Base-by-base conservation (phyloP, 2,329 filamentous ascomycete species). In the Fusarium pseudonygamai region DNA sequence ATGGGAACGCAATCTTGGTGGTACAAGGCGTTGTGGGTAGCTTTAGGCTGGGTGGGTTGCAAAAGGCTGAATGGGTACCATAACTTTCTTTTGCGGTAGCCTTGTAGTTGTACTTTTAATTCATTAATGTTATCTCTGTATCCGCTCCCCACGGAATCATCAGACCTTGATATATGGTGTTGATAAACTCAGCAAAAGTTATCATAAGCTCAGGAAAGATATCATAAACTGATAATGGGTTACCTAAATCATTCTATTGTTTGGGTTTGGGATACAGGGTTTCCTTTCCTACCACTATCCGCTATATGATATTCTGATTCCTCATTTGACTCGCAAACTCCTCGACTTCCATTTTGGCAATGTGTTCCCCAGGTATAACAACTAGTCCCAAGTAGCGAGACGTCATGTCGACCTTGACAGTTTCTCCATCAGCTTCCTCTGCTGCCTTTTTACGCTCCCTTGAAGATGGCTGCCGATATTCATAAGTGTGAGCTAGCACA, bases 361-460 rank as follows among this genome's bases (percentile, higher is more conserved):
- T 93, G 80, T 97, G 90, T 75, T 93, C 86, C 1, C 96, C 95
- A 0, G 96, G 96, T 8, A 99, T 90, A 30, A 98, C 95, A 6
- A 99, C 91, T 32, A 98, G 84, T 0, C 96, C 96, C 28, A 99
- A 89, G 79, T 94, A 97, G 60, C 96, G 90, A 75, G 93, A 95
- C 32, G 90, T 92, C 91, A 97, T 93, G 76, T 94, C 89, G 60
- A 93, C 83, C 71, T 87, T 89, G 63, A 92, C 79, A 20, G 82
- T 85, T 28, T 81, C 82, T 6, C 84, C 83, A 6, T 77, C 77
- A 20, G 78, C 78, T n/a, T 78, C 74, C 52, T 74, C 73, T 24
- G 80, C 79, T 22, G 82, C 80, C 61, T 84, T 83, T 15, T 82
- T 80, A 7, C 83, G 76, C 60, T 86, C 83, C 45, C 86, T 83